Percentiles rank a stretch among this genome's conserved stretches.
Evolutionary conservation across 305 asterid species (phyloP).

Genomic region (Rubia balearica): DNA sequence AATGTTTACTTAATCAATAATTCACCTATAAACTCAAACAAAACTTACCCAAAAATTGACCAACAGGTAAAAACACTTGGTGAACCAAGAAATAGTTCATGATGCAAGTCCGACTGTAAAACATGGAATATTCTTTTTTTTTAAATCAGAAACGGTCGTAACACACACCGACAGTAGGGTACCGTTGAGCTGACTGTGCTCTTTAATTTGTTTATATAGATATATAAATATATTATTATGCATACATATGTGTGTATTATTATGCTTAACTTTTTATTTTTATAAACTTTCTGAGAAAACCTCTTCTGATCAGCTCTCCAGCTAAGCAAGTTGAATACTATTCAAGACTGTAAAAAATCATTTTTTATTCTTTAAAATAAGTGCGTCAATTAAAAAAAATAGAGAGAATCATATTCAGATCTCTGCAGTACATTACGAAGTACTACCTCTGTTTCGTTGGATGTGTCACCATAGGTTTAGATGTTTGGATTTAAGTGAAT

Average conservation of each 20-base stretch:
- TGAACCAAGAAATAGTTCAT: background rate
- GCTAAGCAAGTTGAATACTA: background rate
- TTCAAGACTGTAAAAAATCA: background rate
- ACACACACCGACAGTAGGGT: background rate
- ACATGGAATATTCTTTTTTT: background rate
- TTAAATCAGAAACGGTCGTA: background rate
- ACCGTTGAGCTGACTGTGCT: background rate
- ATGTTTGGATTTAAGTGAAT: too few species aligned
- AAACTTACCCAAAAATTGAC: background rate
- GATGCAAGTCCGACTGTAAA: background rate
- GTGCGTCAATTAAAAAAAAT: background rate
- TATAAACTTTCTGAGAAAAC: background rate
- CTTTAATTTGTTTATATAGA: background rate
- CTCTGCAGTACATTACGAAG: background rate
- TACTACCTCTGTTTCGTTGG: too few species aligned
- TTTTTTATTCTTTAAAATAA: background rate
- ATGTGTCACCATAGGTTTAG: too few species aligned
- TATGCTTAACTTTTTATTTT: background rate
- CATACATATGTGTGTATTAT: too few species aligned
- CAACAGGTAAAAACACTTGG: background rate
- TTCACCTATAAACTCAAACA: background rate
- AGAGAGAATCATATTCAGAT: background rate
- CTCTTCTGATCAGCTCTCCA: background rate
- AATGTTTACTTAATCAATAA: too few species aligned
- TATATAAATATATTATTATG: too few species aligned